These are phyloP conservation scores for Taiozyma sp. DNA, from an alignment of 1,139 yeast species.

Conservation along the genomic window DNA sequence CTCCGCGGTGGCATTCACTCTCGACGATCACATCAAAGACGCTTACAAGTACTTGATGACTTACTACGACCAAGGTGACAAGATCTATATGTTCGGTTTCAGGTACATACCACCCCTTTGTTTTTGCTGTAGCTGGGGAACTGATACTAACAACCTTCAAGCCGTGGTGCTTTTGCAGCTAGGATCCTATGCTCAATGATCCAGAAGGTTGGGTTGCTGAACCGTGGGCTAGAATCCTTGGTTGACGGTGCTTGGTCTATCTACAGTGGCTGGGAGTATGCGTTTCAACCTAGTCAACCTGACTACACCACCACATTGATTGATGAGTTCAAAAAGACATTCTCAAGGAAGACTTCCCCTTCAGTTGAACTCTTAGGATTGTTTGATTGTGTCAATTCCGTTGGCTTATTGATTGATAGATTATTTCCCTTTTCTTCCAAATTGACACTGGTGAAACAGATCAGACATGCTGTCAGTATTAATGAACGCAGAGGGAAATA, in stretches of 20 bases:
- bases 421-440: slow-evolving; percentile 53
- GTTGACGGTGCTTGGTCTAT: slow-evolving; percentile 57
- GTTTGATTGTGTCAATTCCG: slow-evolving; percentile 65
- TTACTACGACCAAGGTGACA: slow-evolving; percentile 44
- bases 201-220: slow-evolving; percentile 52
- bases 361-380: slow-evolving; percentile 54
- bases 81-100: slow-evolving; percentile 53
- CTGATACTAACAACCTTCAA: slow-evolving; percentile 14
- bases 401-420: slow-evolving; percentile 52
- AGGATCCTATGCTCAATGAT: slow-evolving; percentile 61
- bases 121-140: neutral
- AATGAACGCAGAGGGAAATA: slow-evolving; percentile 63
- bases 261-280: slow-evolving; percentile 56
- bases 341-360: slow-evolving; percentile 38
- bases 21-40: slow-evolving; percentile 49
- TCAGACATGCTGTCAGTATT: slow-evolving; percentile 60
- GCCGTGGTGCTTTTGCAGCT: slow-evolving; percentile 65
- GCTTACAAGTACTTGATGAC: slow-evolving; percentile 51
- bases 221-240: slow-evolving; percentile 48
- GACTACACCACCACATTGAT: slow-evolving; percentile 39
- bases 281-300: slow-evolving; percentile 48
- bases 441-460: slow-evolving; percentile 46
- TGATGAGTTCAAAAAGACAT: slow-evolving; percentile 47
- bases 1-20: slow-evolving; percentile 46
- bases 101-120: slow-evolving; percentile 25